A percentile compares a stretch with the other conserved stretches of the same genome.
phyloP scores from a whole-genome alignment of 2,329 filamentous ascomycete genomes.

The Volutella citrinella region DNA sequence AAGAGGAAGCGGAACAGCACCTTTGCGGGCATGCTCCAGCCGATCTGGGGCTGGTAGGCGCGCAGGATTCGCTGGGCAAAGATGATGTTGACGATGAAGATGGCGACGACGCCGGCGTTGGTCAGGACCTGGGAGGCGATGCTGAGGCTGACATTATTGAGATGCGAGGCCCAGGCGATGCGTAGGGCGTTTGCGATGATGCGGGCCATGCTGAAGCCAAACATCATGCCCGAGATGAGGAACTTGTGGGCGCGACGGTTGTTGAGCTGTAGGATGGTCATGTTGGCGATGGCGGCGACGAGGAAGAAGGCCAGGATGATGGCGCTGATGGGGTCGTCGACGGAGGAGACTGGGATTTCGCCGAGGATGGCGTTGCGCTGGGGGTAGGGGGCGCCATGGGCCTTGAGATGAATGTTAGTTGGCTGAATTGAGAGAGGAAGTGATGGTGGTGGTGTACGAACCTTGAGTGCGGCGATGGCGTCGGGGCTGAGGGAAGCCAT shows the following conservation, averaged over 20 bases:
- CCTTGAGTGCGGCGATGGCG: too few relatives aligned
- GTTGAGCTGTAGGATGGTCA: slow-evolving; percentile 52
- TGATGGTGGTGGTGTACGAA: too few relatives aligned
- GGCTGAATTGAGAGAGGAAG: too few relatives aligned
- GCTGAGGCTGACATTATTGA: slow-evolving; percentile 36
- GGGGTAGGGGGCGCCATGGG: too few relatives aligned
- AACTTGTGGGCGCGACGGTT: slow-evolving; percentile 50
- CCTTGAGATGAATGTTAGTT: too few relatives aligned
- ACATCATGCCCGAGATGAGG: slow-evolving; percentile 51
- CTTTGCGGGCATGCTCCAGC: slow-evolving; percentile 59
- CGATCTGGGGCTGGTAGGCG: slow-evolving; percentile 64
- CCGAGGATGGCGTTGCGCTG: too few relatives aligned
- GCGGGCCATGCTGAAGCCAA: slow-evolving; percentile 54
- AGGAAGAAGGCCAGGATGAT: slow-evolving; percentile 60
- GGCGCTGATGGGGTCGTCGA: slow-evolving; percentile 62
- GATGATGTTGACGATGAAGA: slow-evolving; percentile 74
- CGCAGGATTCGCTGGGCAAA: slow-evolving; percentile 72
- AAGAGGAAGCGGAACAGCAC: slow-evolving; percentile 56
- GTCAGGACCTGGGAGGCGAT: slow-evolving; percentile 66
- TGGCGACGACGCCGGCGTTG: slow-evolving; percentile 66
- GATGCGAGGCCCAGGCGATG: slow-evolving; percentile 46
- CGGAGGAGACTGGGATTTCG: slow-evolving; percentile 48
- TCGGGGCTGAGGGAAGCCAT: too few relatives aligned
- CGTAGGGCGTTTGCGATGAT: slow-evolving; percentile 47
- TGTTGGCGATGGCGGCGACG: slow-evolving; percentile 47